Conservation (phyloP, 345 rosid species). For the Trapa incisa region DNA sequence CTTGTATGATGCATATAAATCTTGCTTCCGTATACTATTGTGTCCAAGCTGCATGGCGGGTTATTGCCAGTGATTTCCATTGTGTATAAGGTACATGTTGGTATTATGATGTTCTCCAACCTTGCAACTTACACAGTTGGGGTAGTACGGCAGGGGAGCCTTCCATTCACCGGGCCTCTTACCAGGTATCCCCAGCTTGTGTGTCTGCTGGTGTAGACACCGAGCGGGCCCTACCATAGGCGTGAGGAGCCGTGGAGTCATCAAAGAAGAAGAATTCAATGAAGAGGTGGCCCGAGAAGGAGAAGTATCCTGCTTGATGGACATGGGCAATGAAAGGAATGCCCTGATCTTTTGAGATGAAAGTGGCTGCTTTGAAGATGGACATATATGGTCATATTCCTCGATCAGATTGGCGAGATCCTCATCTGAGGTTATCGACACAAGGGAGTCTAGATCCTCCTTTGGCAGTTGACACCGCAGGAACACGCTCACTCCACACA, state of each 20-base stretch:
- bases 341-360: constrained; percentile 58
- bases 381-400: constrained; percentile 56
- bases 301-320: constrained; percentile 16
- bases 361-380: background rate
- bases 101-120: constrained; percentile 11
- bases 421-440: constrained; percentile 67
- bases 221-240: background rate
- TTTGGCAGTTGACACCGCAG: constrained; percentile 79
- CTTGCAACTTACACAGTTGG: background rate
- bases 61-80: constrained; percentile 57
- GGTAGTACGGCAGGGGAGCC: constrained; percentile 23
- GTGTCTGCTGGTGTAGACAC: background rate
- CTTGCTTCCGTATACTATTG: background rate
- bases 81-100: constrained; percentile 35
- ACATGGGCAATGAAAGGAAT: constrained; percentile 44
- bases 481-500: constrained; percentile 36
- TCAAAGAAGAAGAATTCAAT: constrained; percentile 17
- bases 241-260: constrained; percentile 14
- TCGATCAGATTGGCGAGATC: constrained; percentile 75
- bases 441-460: constrained; percentile 78
- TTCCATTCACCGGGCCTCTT: constrained; percentile 19
- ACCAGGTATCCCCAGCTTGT: background rate
- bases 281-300: background rate
- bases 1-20: background rate
- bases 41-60: background rate